Conservation (phyloP, 345 rosid genomes). For the Iberis pinnata region DNA sequence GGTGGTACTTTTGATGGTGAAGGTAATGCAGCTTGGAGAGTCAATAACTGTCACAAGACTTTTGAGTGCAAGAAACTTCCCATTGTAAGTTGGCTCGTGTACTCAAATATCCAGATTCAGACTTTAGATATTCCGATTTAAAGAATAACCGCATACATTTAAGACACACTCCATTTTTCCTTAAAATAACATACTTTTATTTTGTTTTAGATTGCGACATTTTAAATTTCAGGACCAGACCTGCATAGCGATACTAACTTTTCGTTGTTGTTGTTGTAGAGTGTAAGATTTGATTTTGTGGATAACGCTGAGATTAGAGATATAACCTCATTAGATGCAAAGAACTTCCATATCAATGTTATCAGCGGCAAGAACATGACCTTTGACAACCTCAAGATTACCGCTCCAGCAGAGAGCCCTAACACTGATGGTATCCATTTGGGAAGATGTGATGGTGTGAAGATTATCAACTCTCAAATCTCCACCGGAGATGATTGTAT, state of each 20-base stretch:
- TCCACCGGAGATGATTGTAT: slow-evolving; percentile 62
- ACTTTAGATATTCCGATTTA: too few species aligned
- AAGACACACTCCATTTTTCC: too few species aligned
- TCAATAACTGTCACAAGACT: slow-evolving; percentile 30
- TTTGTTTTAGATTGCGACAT: too few species aligned
- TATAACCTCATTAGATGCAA: slow-evolving; percentile 38
- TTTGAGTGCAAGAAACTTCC: slow-evolving; percentile 29
- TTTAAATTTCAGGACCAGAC: too few species aligned
- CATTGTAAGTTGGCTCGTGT: slow-evolving; percentile 27
- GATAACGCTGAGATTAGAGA: slow-evolving; percentile 26
- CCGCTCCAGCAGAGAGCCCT: slow-evolving; percentile 38
- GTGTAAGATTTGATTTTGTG: slow-evolving; percentile 39
- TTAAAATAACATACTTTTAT: too few species aligned
- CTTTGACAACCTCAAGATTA: slow-evolving; percentile 29
- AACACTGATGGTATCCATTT: slow-evolving; percentile 74
- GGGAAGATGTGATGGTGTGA: slow-evolving; percentile 36
- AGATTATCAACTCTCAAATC: slow-evolving; percentile 32
- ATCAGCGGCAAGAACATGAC: slow-evolving; percentile 39
- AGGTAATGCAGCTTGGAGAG: slow-evolving; percentile 30
- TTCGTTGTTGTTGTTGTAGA: slow-evolving; percentile 24
- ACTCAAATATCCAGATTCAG: too few species aligned
- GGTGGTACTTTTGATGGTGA: slow-evolving; percentile 31
- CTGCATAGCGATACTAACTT: too few species aligned
- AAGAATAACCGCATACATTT: too few species aligned
- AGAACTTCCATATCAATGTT: slow-evolving; percentile 46